Evolutionary conservation across 306 rosid species (phyloP).

Genomic region (Lithocarpus polystachyus): DNA sequence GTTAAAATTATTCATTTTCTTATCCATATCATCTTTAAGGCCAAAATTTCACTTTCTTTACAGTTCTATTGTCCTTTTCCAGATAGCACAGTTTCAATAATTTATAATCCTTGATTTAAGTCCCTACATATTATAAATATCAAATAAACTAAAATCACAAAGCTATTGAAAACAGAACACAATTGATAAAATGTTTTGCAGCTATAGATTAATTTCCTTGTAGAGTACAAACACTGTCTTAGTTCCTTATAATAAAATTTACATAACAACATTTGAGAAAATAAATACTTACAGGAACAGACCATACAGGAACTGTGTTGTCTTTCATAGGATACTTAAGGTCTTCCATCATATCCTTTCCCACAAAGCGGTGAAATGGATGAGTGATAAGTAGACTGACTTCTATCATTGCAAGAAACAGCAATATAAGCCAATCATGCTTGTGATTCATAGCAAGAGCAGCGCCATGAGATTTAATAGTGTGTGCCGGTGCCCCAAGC

Average conservation of each 20-base stretch:
- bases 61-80: too few relatives aligned
- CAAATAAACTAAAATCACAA: neutral
- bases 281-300: slow-evolving; percentile 72
- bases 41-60: neutral
- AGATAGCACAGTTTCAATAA: neutral
- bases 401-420: slow-evolving; percentile 61
- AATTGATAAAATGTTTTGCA: neutral
- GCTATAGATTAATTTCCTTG: too few relatives aligned
- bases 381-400: slow-evolving; percentile 40
- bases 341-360: slow-evolving; percentile 89
- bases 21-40: neutral
- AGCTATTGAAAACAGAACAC: neutral
- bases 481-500: slow-evolving; percentile 47
- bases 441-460: slow-evolving; percentile 64
- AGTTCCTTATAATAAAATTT: too few relatives aligned
- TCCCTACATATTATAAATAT: neutral
- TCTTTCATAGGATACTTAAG: slow-evolving; percentile 77
- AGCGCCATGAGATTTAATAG: slow-evolving; percentile 86
- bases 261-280: too few relatives aligned
- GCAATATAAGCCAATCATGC: slow-evolving; percentile 77
- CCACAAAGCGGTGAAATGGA: slow-evolving; percentile 88
- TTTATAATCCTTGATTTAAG: neutral
- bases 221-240: too few relatives aligned
- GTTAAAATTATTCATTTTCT: too few relatives aligned
- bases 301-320: slow-evolving; percentile 87